Conservation (phyloP, 129 eudicot species). For the Flaveria linearis region DNA sequence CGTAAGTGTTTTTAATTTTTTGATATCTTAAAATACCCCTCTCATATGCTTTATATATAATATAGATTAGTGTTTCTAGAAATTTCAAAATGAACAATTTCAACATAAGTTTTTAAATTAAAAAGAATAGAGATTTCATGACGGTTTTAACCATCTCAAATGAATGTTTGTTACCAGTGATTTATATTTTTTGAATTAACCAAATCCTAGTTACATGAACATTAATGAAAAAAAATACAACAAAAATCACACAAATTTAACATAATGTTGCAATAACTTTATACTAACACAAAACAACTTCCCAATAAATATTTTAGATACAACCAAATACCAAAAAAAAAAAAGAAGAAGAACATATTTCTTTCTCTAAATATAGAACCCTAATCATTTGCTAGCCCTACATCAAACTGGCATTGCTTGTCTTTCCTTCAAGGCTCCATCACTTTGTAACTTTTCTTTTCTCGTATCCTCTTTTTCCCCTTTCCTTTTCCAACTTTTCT, state of each 20-base stretch:
- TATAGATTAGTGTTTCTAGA: no score
- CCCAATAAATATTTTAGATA: slow-evolving; percentile 17
- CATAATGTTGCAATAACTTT: slow-evolving; percentile 21
- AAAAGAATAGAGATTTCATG: no score
- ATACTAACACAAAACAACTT: slow-evolving; percentile 33
- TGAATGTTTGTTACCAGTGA: no score
- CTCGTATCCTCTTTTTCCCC: slow-evolving; percentile 26
- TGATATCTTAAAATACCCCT: no score
- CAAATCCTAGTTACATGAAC: neutral
- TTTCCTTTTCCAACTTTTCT: slow-evolving; percentile 32
- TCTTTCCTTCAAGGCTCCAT: slow-evolving; percentile 37
- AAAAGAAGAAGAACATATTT: neutral
- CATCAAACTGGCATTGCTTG: slow-evolving; percentile 58
- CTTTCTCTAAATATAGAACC: slow-evolving; percentile 29
- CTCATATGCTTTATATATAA: no score
- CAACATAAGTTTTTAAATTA: no score
- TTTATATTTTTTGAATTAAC: neutral
- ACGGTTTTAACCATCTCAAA: no score
- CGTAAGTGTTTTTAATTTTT: no score
- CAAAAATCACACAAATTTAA: neutral
- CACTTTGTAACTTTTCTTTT: slow-evolving; percentile 36
- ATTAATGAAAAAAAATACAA: neutral
- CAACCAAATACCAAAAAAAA: slow-evolving; percentile 28
- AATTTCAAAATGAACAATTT: no score
- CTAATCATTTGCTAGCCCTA: slow-evolving; percentile 47